Percentiles rank a stretch among this genome's conserved stretches.
These are phyloP conservation scores for Plasmodium blacklocki DNA, from an alignment of 169 alveolate species.

Conservation along the genomic window DNA sequence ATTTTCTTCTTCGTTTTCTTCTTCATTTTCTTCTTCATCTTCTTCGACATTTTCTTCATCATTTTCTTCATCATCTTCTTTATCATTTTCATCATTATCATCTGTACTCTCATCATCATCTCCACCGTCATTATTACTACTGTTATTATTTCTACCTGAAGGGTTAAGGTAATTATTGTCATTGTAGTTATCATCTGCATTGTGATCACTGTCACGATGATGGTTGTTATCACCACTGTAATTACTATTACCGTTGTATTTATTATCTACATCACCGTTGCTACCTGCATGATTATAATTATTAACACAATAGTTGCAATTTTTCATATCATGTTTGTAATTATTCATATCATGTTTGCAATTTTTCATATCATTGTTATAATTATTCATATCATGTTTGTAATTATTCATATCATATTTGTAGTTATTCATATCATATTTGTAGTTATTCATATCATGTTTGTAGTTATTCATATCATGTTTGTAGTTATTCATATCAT, in stretches of 20 bases:
- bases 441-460: no score
- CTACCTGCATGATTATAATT: no score
- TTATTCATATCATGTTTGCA: no score
- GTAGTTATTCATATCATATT: no score
- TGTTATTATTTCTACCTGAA: neutral
- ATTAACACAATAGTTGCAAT: no score
- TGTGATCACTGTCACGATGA: neutral
- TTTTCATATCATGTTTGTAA: no score
- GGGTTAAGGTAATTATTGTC: neutral
- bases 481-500: no score
- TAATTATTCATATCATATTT: no score
- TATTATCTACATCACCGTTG: no score
- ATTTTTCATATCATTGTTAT: no score
- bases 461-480: no score
- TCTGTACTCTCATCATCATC: neutral
- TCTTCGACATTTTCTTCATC: neutral
- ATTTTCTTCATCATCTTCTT: neutral
- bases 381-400: no score
- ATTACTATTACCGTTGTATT: neutral
- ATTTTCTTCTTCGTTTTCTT: constrained; percentile 6
- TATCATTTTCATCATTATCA: constrained; percentile 10
- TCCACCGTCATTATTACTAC: neutral
- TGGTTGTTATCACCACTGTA: neutral
- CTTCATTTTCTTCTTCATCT: constrained; percentile 2
- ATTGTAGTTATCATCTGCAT: neutral